phyloP scores from a whole-genome alignment of 1,139 yeast species.

The Yamadazyma taylorii region DNA sequence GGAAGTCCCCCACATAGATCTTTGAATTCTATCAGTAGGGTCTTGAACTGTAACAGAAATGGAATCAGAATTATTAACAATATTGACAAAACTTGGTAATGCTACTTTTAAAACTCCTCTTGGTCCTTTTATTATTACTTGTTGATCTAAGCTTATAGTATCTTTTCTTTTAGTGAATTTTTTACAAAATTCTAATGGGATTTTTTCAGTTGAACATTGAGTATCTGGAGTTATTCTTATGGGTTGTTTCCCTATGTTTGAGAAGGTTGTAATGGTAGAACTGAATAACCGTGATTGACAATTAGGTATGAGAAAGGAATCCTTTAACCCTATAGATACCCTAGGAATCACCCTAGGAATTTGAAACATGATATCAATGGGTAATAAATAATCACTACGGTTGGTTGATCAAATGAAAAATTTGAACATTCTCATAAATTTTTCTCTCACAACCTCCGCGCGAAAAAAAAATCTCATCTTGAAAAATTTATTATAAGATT shows the following conservation, averaged over 20 bases:
- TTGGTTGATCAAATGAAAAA: constrained; percentile 8
- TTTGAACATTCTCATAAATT: constrained; percentile 3
- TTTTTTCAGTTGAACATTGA: constrained; percentile 33
- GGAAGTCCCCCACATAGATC: constrained; percentile 94
- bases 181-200: constrained; percentile 48
- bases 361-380: too few species aligned
- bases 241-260: constrained; percentile 46
- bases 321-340: too few species aligned
- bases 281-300: constrained; percentile 13
- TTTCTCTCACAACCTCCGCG: too few species aligned
- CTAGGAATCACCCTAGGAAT: too few species aligned
- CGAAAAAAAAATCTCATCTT: too few species aligned
- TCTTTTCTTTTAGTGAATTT: constrained; percentile 70
- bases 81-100: constrained; percentile 69
- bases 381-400: too few species aligned
- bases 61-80: constrained; percentile 34
- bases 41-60: constrained; percentile 59
- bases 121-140: constrained; percentile 77
- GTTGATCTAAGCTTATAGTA: constrained; percentile 57
- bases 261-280: constrained; percentile 26
- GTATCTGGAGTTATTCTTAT: constrained; percentile 34
- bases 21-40: constrained; percentile 63
- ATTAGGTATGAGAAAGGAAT: too few species aligned
- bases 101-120: constrained; percentile 64
- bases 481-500: too few species aligned